Evolutionary conservation across 202 grass and related monocot genomes (phyloP).

Genomic region (Schoenoplectus tabernaemontani): DNA sequence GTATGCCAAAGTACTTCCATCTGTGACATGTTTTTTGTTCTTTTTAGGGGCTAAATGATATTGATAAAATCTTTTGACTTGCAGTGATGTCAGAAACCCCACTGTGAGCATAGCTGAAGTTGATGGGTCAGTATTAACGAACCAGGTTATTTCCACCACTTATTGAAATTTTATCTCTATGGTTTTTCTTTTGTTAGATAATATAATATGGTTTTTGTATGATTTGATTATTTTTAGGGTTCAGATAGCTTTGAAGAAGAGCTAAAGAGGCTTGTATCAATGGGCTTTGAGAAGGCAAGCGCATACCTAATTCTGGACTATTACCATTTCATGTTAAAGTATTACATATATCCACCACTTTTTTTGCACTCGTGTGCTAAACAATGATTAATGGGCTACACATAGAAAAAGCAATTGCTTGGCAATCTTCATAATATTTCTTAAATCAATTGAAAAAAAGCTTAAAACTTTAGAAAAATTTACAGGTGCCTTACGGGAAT

Average conservation of each 20-base stretch:
- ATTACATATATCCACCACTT: not conserved
- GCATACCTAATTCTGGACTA: conserved; percentile 1
- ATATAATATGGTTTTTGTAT: conserved; percentile 17
- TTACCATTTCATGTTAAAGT: not conserved
- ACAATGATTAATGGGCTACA: not conserved
- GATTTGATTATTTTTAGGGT: conserved; percentile 39
- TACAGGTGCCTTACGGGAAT: not conserved
- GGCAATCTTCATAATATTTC: not conserved
- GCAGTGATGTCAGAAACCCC: conserved; percentile 41
- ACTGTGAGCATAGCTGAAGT: conserved; percentile 38
- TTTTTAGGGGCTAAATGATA: conserved; percentile 1
- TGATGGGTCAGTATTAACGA: conserved; percentile 42
- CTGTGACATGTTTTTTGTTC: conserved; percentile 4
- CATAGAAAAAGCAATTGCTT: not conserved
- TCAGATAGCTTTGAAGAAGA: conserved; percentile 91
- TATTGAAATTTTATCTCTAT: conserved; percentile 14
- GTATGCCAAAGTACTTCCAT: not conserved
- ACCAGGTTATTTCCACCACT: conserved; percentile 41
- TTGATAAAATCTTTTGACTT: not conserved
- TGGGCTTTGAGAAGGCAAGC: conserved; percentile 95
- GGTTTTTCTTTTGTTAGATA: conserved; percentile 18
- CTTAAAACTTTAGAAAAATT: not conserved
- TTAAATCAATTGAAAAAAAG: not conserved
- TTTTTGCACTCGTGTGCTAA: not conserved
- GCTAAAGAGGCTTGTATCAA: conserved; percentile 68